Evolutionary conservation across 257 asterid genomes (phyloP).

Genomic region (Forsythia viridissima): DNA sequence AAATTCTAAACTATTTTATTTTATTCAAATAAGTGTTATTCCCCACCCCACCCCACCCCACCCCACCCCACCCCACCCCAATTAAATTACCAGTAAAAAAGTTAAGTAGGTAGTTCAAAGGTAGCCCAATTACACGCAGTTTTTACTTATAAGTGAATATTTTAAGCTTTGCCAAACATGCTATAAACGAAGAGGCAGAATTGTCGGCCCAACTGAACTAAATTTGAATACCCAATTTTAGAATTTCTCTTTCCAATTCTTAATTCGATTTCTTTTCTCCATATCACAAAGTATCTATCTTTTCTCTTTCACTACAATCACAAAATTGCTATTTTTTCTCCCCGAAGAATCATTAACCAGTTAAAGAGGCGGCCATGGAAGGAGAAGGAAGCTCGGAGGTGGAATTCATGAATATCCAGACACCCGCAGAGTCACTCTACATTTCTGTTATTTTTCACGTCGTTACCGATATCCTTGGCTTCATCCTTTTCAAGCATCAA

Average conservation of each 20-base stretch:
- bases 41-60: too few species aligned
- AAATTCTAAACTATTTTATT: too few species aligned
- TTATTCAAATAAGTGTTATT: too few species aligned
- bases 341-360: background rate
- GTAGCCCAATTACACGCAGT: background rate
- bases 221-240: background rate
- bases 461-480: conserved; percentile 64
- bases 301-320: background rate
- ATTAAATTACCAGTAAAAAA: too few species aligned
- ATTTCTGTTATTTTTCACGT: conserved; percentile 71
- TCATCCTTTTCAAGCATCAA: conserved; percentile 90
- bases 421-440: conserved; percentile 51
- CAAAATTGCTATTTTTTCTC: background rate
- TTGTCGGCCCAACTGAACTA: background rate
- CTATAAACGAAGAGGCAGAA: background rate
- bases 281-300: background rate
- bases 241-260: background rate
- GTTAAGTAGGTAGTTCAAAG: background rate
- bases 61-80: too few species aligned
- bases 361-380: conserved; percentile 35
- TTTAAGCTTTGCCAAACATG: background rate
- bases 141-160: background rate
- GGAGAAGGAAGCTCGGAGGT: conserved; percentile 59
- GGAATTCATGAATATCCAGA: conserved; percentile 48
- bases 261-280: background rate